Percentiles rank a stretch among this genome's conserved stretches.
Evolutionary conservation across 225 moss, liverwort and hornwort species (phyloP).

Genomic region (Takakia lepidozioides): DNA sequence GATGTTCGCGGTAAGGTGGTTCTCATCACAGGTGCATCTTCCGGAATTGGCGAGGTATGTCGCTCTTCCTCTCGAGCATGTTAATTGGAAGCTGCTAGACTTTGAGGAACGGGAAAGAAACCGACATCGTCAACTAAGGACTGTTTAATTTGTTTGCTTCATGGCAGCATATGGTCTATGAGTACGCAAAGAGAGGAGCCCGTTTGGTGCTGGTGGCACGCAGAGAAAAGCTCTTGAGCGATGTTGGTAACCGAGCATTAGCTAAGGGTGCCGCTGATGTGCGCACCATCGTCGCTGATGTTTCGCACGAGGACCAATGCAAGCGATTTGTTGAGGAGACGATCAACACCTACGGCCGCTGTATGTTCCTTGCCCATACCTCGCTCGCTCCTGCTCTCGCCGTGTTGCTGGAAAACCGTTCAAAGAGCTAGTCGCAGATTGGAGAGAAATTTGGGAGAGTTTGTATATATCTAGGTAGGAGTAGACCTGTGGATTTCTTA

Average conservation of each 20-base stretch:
- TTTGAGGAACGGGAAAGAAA: too few relatives aligned
- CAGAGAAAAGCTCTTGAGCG: conserved; percentile 19
- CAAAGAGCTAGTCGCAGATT: too few relatives aligned
- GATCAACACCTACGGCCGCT: conserved; percentile 22
- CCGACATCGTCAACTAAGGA: too few relatives aligned
- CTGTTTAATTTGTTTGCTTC: not conserved
- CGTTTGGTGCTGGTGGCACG: conserved; percentile 37
- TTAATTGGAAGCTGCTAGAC: too few relatives aligned
- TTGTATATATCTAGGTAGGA: too few relatives aligned
- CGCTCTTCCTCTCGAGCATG: too few relatives aligned
- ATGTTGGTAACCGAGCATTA: conserved; percentile 28
- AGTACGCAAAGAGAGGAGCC: conserved; percentile 36
- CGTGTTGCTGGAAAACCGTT: too few relatives aligned
- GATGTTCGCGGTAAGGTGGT: conserved; percentile 30
- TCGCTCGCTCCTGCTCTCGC: too few relatives aligned
- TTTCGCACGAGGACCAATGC: conserved; percentile 31
- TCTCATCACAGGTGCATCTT: conserved; percentile 41
- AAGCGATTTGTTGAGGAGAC: conserved; percentile 36
- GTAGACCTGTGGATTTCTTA: too few relatives aligned
- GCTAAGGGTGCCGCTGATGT: conserved; percentile 26
- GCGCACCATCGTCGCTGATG: conserved; percentile 27
- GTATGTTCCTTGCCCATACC: too few relatives aligned
- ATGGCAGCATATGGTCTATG: conserved; percentile 34
- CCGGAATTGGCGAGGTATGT: conserved; percentile 45
- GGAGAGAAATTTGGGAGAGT: too few relatives aligned